phyloP scores from a whole-genome alignment of 1,284 basidiomycete genomes.

The Athelia sp. region DNA sequence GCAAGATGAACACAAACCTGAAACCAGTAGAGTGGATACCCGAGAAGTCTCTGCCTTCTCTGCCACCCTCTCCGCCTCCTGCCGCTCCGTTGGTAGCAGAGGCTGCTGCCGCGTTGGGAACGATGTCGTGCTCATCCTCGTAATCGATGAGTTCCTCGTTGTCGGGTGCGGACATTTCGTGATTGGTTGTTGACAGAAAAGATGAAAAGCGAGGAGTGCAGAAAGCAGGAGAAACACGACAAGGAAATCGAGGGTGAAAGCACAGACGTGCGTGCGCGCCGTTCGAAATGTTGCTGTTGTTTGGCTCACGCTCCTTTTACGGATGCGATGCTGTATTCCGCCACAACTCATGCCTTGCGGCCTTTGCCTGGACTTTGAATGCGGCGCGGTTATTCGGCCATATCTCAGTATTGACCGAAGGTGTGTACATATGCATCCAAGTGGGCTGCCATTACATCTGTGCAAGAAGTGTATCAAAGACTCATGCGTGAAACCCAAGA shows the following conservation, averaged over 20 bases:
- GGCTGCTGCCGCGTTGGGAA: conserved; percentile 56
- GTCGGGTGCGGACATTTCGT: conserved; percentile 66
- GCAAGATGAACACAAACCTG: conserved; percentile 47
- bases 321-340: too few species aligned
- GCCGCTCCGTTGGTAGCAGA: conserved; percentile 45
- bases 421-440: too few species aligned
- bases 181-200: neutral
- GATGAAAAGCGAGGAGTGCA: neutral
- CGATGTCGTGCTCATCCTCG: conserved; percentile 89
- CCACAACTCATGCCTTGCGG: too few species aligned
- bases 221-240: conserved; percentile 1
- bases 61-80: conserved; percentile 66
- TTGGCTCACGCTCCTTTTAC: too few species aligned
- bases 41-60: conserved; percentile 95
- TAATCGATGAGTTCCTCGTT: conserved; percentile 89
- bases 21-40: conserved; percentile 97
- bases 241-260: neutral
- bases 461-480: too few species aligned
- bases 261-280: too few species aligned
- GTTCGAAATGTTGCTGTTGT: too few species aligned
- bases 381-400: too few species aligned
- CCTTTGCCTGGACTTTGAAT: too few species aligned
- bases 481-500: too few species aligned
- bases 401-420: too few species aligned
- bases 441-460: too few species aligned